Evolutionary conservation across 371 early-diverging fungal species (phyloP), one percentile per base, ranked within the genome.

Genomic region (Mortierella sp.): DNA sequence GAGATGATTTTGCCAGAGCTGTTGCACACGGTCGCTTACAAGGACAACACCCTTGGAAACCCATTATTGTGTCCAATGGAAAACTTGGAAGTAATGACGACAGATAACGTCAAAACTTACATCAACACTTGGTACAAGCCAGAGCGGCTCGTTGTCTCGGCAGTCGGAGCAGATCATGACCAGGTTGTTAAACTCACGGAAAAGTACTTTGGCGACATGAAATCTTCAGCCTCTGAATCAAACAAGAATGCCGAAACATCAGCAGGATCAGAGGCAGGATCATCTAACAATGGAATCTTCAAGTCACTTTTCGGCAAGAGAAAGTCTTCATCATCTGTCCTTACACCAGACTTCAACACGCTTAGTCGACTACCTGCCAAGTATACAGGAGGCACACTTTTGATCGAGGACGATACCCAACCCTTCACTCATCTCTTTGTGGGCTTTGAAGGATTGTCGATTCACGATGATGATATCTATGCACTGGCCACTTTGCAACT

Each of bases 71-170:
- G 94, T 60, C 87, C 91, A 1, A 80, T 87, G 25, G 86, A 87
- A 19, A 86, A 81, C 60, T 83, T 96, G 19, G 79, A 82, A 29
- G 53, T 65, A 0, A 91, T 95, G 79, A 90, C 90, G 1, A 85
- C 91, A 0, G 88, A 87, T 2, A 64, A 83, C 13, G 85, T 98
- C 46, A 82, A 83, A 37, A 69, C 82, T 10, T 97, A 89, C 76
- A 89, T 89, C 68, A 71, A 85, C 25, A 85, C 82, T 5, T 95
- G 95, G 96, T 95, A 90, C 76, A 82, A 88, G 16, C 96, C 98
- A 0, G 94, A 96, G 59, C 87, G 95, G 37, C 93, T 97, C 63
- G 96, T 96, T 0, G 85, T 98, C 40, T 93, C 95, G 0, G 95
- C 92, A 1, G 90, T 93, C 29, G 98, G 98, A 21, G 86, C 93